Base-by-base conservation (phyloP, 108 stramenopile species). In the Nannochloropsis gaditana region DNA sequence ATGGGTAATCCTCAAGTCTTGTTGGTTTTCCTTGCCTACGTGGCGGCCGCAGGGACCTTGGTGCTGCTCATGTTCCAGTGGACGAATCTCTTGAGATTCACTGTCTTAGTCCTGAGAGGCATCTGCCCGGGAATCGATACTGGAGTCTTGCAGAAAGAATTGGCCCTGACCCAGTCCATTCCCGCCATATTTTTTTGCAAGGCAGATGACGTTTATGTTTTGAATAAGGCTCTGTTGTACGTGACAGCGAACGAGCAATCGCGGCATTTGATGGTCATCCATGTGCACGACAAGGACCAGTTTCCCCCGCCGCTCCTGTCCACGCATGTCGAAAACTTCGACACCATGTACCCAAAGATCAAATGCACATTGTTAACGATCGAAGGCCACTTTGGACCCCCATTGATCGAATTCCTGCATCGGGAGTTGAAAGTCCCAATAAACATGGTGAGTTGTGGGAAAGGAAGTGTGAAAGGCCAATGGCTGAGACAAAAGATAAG, bases 171-270 rank as follows among this genome's bases (percentile, higher is more conserved):
- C 11, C 89, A 89, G 44, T 84, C 90, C 82, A 86, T 86, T 5
- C 93, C 92, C 5, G 90, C 91, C 83, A 84, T 93, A 41, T 93
- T 93, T 85, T 93, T 92, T 85, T 86, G 87, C 84, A 93, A 93
- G 88, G 84, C 90, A 45, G 91, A 91, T 44, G 93, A 93, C 83
- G 81, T 92, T 41, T 91, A 92, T 86, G 86, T 91, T 84, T 79
- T 93, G 45, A 93, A 93, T 90, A 93, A 93, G 88, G 93, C 93
- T 11, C 84, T 93, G 11, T 86, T 93, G 5, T 93, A 93, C 85
- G 92, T 93, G 80, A 84, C 83, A 45, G 84, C 80, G 44, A 87
- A 87, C 50, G 87, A 87, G 81, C 87, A 87, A 42, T 84, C 87
- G 41, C 43, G 80, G 21, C 80, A 83, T 17, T 83, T 87, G 45